A percentile compares a stretch with the other conserved stretches of the same genome.
These are phyloP conservation scores for Fusarium redolens DNA, from an alignment of 2,329 filamentous ascomycete species.

Conservation along the genomic window DNA sequence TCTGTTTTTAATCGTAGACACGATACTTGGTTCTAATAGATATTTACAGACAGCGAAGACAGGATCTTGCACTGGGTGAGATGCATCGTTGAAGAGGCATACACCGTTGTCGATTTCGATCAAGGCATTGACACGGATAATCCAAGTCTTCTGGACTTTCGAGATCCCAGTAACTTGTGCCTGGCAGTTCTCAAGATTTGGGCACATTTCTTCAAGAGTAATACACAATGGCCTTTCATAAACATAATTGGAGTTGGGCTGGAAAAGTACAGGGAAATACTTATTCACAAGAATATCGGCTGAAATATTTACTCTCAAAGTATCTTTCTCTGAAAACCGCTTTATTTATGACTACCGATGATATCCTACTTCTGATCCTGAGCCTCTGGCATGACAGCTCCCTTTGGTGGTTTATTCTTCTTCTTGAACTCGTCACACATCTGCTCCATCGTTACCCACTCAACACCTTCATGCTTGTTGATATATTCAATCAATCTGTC, in stretches of 20 bases:
- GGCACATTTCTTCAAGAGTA: conserved; percentile 60
- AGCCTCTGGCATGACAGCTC: conserved; percentile 55
- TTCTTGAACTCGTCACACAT: conserved; percentile 80
- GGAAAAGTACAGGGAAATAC: conserved; percentile 49
- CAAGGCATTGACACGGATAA: conserved; percentile 26
- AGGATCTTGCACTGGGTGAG: conserved; percentile 60
- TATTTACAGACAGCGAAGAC: conserved; percentile 53
- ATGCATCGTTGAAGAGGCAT: conserved; percentile 59
- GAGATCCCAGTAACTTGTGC: not conserved
- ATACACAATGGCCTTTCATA: conserved; percentile 61
- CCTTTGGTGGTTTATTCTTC: conserved; percentile 67
- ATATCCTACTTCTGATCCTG: not conserved
- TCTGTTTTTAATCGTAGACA: accelerated
- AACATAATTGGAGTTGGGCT: conserved; percentile 57
- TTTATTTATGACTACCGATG: not conserved
- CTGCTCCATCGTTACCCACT: conserved; percentile 76
- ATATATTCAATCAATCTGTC: conserved; percentile 70
- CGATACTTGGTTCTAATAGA: not conserved
- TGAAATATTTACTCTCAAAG: not conserved
- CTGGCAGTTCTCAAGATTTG: conserved; percentile 58
- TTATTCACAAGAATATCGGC: conserved; percentile 6
- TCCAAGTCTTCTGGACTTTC: not conserved
- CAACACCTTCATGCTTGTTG: conserved; percentile 69
- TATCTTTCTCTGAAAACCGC: not conserved
- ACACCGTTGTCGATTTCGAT: conserved; percentile 51